Evolutionary conservation across 345 rosid genomes (phyloP), one percentile per base, ranked within the genome.

Genomic region (Pseudoturritis turrita): DNA sequence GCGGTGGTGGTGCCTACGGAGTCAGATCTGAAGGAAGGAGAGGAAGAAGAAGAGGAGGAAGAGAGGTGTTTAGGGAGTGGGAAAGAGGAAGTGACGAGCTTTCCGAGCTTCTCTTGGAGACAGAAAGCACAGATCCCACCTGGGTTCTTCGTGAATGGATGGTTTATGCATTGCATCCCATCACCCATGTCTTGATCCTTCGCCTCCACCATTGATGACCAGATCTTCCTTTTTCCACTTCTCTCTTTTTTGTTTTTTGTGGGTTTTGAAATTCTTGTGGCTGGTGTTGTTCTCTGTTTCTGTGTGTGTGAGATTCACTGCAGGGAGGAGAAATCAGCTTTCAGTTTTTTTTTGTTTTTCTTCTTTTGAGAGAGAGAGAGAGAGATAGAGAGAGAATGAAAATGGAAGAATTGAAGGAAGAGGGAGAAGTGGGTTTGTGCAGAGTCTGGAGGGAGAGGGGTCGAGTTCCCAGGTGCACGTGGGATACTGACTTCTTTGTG

Each of bases 41-140:
- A 84, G 2, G 78, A 73, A 23, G 77, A 75, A 33, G 97, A 78
- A 18, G 95, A 80, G 10, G 86, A 83, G 0, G 87, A 58, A 12
- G 92, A 73, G 10, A 54, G 77, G 11, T 83, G 86, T 56, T 84
- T 75, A 1, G 91, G 91, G 9, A 86, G 60, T 12, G 98, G 91
- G 78, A 86, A 87, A 44, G 93, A 86, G 28, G 98, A 91, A 67
- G 98, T 89, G 22, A 95, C 97, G 29, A 95, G 85, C 84, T 95
- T 95, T 25, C 99, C 98, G 14, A 95, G 92, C 85, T 92, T 91
- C 37, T 95, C 99, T 63, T 95, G 97, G 40, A 95, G 98, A 71
- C 99, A 95, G 76, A 92, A 87, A 53, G 97, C 99, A 77, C 99
- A 95, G 87, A 95, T 89, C 78, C 99, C 99, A 53, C 97, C 98